Conservation (phyloP, 495 filamentous ascomycete genomes). For the Hypoxylon perforatum region DNA sequence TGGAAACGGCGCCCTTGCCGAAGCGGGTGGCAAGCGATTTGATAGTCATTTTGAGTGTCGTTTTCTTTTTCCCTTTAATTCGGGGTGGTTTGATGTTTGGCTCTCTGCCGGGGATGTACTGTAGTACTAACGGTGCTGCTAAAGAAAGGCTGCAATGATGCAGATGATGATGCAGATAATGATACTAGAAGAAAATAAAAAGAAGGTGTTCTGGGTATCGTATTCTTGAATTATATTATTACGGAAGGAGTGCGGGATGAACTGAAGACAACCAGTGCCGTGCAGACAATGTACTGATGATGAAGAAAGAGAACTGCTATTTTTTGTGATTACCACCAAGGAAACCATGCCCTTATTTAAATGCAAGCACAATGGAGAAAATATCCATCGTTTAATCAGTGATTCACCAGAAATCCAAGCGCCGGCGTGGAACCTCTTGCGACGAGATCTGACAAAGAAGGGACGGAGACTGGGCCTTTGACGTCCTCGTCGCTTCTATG, state of each 20-base stretch:
- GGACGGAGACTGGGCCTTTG: constrained; percentile 14
- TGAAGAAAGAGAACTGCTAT: constrained; percentile 5
- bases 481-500: constrained; percentile 6
- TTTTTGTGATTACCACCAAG: not conserved
- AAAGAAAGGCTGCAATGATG: not conserved
- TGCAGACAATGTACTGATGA: constrained; percentile 23
- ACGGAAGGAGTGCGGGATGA: constrained; percentile 25
- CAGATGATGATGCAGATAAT: not conserved
- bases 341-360: constrained; percentile 33
- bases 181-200: not conserved
- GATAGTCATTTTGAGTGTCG: constrained; percentile 36
- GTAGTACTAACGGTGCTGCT: too few species aligned
- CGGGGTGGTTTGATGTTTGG: not conserved
- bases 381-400: constrained; percentile 14
- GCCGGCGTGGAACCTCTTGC: constrained; percentile 21
- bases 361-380: constrained; percentile 30
- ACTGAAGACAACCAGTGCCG: constrained; percentile 36
- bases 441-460: constrained; percentile 30
- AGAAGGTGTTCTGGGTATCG: not conserved
- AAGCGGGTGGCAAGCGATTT: constrained; percentile 38
- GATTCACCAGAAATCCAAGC: constrained; percentile 35
- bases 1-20: constrained; percentile 47
- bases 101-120: not conserved
- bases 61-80: not conserved
- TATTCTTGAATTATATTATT: constrained; percentile 21